Conservation (phyloP, 2,329 filamentous ascomycete genomes). For the Venturia aucupariae region DNA sequence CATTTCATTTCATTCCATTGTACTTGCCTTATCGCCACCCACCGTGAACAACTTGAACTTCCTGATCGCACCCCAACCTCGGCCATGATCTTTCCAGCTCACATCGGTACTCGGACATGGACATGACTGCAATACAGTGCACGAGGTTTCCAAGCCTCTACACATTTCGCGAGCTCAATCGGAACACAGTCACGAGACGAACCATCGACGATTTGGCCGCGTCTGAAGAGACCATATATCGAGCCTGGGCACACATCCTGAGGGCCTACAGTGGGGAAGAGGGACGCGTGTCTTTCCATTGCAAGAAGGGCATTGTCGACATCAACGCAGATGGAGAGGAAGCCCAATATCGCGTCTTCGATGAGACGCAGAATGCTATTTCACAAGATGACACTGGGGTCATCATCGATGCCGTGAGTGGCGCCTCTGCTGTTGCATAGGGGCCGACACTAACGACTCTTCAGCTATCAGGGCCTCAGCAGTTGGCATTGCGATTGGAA, state of each 20-base stretch:
- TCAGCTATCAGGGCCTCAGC: neutral
- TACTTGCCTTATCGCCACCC: neutral
- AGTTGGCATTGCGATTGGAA: neutral
- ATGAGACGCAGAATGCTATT: neutral
- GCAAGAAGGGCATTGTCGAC: slow-evolving; percentile 12
- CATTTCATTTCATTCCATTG: neutral
- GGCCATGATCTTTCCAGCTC: neutral
- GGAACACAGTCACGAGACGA: neutral
- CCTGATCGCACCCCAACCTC: neutral
- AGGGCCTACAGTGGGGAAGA: slow-evolving; percentile 17
- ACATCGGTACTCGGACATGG: neutral
- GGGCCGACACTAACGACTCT: neutral
- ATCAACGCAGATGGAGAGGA: neutral
- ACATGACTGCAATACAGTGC: neutral
- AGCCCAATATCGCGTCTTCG: neutral
- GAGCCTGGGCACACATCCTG: slow-evolving; percentile 17
- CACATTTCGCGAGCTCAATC: neutral
- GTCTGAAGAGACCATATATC: slow-evolving; percentile 16
- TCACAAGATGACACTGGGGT: neutral
- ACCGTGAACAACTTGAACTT: neutral
- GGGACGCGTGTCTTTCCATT: slow-evolving; percentile 14
- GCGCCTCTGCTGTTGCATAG: neutral
- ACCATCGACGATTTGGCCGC: neutral
- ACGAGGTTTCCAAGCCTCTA: slow-evolving; percentile 1
- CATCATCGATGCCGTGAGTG: slow-evolving; percentile 4